phyloP scores from a whole-genome alignment of 371 early-diverging fungal genomes.

The Mortierella sp. region DNA sequence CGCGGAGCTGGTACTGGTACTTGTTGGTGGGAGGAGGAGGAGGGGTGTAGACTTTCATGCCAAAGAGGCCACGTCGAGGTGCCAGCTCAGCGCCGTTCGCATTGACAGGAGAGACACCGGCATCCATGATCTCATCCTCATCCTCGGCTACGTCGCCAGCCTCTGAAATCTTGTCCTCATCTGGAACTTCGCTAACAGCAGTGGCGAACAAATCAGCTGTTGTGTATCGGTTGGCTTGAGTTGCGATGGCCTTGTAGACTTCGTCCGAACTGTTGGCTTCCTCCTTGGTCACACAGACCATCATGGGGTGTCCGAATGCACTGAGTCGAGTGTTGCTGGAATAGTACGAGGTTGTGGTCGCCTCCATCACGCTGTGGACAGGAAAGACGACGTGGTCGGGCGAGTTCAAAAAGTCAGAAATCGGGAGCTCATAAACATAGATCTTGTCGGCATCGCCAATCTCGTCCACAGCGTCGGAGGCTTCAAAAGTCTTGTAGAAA shows the following conservation, averaged over 20 bases:
- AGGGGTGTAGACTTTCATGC: conserved; percentile 24
- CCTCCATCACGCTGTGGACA: conserved; percentile 28
- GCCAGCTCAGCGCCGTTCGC: neutral
- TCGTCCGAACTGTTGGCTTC: conserved; percentile 44
- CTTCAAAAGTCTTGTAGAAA: conserved; percentile 75
- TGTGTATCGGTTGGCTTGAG: conserved; percentile 57
- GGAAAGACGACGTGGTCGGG: conserved; percentile 56
- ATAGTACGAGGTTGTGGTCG: neutral
- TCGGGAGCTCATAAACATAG: conserved; percentile 76
- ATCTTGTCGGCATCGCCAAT: conserved; percentile 74
- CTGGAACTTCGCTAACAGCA: neutral
- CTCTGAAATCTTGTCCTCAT: neutral
- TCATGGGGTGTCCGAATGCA: conserved; percentile 50
- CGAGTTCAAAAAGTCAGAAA: conserved; percentile 43
- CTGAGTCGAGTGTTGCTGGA: neutral
- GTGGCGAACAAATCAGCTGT: conserved; percentile 36
- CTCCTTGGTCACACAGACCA: conserved; percentile 57
- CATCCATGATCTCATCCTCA: conserved; percentile 24
- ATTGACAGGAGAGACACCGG: conserved; percentile 11
- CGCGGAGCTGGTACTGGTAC: conserved; percentile 24
- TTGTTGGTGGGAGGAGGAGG: conserved; percentile 10
- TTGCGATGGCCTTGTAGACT: conserved; percentile 50
- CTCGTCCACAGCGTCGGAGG: conserved; percentile 71
- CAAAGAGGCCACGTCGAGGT: conserved; percentile 35
- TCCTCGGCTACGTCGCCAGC: conserved; percentile 41